Evolutionary conservation across 768 basidiomycete species (phyloP), one percentile per base, ranked within the genome.

Genomic region (Russula compacta): DNA sequence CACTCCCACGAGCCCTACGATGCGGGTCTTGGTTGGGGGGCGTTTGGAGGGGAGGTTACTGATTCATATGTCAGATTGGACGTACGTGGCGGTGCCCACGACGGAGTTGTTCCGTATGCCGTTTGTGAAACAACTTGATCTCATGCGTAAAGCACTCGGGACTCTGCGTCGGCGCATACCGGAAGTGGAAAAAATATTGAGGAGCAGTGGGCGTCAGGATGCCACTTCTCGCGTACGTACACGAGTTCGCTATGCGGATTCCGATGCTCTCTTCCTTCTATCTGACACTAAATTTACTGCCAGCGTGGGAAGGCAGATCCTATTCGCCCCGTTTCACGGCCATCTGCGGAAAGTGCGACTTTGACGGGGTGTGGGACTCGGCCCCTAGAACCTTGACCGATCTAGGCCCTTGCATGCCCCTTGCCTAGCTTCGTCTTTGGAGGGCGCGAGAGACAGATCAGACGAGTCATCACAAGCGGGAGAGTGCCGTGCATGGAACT

Each of bases 131-230:
- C 44, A 48, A 32, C 12, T 64, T 42, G 32, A 10, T 11, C 17
- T 60, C 15, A 47, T 60, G 63, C 59, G 59, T n/a, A 19, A 60
- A 7, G 59, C 35, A 7, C 54, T 64, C 36, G 32, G 14, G 51
- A 19, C 11, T 10, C 10, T 64, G n/a, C 44, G 4, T 15, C 21
- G 19, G 10, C 21, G 33, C 2, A 47, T 55, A 10, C 59, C 53
- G 3, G 17, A 54, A 15, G 29, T 52, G 19, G 62, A 61, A 33
- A 38, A 5, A 4, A 47, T 24, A 12, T 33, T 60, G 38, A 55
- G 19, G 12, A n/a, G 19, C 3, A 24, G 32, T 36, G 14, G 6
- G n/a, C 3, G 14, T 21, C 36, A 3, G 19, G 32, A 12, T n/a
- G 29, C 19, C 24, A 39, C 11, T 7, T 40, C 44, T 10, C 24